Evolutionary conservation across 345 rosid genomes (phyloP).

Genomic region (Eucalyptus pumila): DNA sequence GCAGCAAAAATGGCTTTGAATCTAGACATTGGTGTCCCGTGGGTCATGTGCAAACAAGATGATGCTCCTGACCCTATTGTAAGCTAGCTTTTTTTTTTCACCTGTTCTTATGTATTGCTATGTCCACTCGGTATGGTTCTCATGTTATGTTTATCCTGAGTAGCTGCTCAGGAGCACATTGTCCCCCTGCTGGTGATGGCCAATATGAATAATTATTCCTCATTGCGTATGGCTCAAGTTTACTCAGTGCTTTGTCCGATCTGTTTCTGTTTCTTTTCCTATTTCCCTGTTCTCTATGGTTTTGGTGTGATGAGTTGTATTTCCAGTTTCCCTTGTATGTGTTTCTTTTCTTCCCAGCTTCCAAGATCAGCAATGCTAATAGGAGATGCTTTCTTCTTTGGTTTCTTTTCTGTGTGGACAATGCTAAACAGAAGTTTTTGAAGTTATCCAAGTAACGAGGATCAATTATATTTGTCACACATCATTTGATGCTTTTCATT

Average conservation of each 20-base stretch:
- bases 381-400: background rate
- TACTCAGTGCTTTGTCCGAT: constrained; percentile 4
- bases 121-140: background rate
- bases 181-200: constrained; percentile 2
- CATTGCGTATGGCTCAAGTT: constrained; percentile 22
- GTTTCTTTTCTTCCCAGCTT: background rate
- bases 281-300: background rate
- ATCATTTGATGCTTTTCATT: background rate
- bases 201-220: constrained; percentile 11
- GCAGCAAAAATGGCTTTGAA: constrained; percentile 96
- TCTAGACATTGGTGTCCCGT: constrained; percentile 87
- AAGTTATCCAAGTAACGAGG: background rate
- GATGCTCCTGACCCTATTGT: constrained; percentile 97
- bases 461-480: background rate
- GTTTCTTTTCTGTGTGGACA: background rate
- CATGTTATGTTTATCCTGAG: background rate
- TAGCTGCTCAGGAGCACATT: background rate
- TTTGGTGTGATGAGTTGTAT: constrained; percentile 10
- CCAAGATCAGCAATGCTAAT: background rate
- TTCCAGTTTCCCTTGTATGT: background rate
- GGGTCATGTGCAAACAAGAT: constrained; percentile 99
- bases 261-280: background rate
- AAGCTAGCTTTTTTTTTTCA: constrained; percentile 5
- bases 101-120: background rate
- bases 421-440: background rate